A percentile compares a stretch with the other conserved stretches of the same genome.
phyloP scores from a whole-genome alignment of 2,329 filamentous ascomycete species.

The Exophiala lecanii-corni region DNA sequence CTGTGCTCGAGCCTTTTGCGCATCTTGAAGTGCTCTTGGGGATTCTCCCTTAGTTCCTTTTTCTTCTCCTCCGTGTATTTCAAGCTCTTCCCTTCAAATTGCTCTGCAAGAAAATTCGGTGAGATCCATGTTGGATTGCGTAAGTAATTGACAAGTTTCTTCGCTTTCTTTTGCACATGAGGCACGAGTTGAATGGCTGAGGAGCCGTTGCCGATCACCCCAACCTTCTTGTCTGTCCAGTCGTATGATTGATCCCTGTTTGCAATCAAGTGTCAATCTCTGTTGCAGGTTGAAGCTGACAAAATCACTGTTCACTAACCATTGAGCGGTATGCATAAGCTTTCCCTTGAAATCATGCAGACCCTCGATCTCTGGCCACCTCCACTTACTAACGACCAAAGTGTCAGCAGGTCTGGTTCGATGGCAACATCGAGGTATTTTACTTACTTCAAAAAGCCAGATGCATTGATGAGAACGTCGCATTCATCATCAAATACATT shows the following conservation, averaged over 20 bases:
- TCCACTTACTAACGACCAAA: constrained; percentile 18
- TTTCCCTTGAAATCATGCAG: constrained; percentile 32
- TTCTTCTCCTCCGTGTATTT: constrained; percentile 15
- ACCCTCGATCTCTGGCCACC: constrained; percentile 26
- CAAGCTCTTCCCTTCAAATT: constrained; percentile 11
- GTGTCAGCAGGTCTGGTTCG: too few species aligned
- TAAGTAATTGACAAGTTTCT: constrained; percentile 27
- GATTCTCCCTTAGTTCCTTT: constrained; percentile 11
- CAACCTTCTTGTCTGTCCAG: constrained; percentile 31
- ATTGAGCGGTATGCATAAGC: constrained; percentile 39
- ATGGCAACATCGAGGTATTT: not conserved
- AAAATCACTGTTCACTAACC: constrained; percentile 24
- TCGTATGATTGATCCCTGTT: constrained; percentile 27
- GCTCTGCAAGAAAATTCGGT: constrained; percentile 20
- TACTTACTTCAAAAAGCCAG: constrained; percentile 24
- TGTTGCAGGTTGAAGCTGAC: too few species aligned
- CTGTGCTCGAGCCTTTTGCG: constrained; percentile 18
- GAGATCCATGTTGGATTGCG: constrained; percentile 29
- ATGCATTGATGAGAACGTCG: constrained; percentile 34
- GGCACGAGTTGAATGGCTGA: constrained; percentile 31
- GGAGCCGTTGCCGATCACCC: constrained; percentile 27
- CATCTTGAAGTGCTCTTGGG: constrained; percentile 8
- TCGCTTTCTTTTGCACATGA: constrained; percentile 34
- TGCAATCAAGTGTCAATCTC: too few species aligned
- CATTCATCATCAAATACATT: constrained; percentile 25